Evolutionary conservation across 1,284 basidiomycete species (phyloP).

Genomic region (Stereum hirsutum): DNA sequence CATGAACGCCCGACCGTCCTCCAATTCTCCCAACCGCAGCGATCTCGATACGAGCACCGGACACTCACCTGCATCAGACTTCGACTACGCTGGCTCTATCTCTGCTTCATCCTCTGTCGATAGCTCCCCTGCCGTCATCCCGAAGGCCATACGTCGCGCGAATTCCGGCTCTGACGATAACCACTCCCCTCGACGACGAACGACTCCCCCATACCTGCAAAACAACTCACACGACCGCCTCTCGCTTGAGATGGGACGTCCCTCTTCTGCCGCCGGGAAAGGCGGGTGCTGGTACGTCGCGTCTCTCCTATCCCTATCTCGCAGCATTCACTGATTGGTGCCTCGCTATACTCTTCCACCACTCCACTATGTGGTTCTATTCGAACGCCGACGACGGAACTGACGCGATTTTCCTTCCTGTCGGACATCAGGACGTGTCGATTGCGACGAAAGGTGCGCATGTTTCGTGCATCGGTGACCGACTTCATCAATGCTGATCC

Average conservation of each 20-base stretch:
- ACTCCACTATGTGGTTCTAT: too few species aligned
- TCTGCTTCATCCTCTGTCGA: slow-evolving; percentile 12
- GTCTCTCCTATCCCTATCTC: slow-evolving; percentile 2
- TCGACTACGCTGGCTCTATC: too few species aligned
- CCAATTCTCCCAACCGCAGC: too few species aligned
- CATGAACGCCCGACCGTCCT: too few species aligned
- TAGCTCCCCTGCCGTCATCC: slow-evolving; percentile 9
- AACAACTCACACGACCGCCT: slow-evolving; percentile 16
- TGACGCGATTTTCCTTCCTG: slow-evolving; percentile 1
- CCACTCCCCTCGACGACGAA: slow-evolving; percentile 19
- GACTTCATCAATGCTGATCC: too few species aligned
- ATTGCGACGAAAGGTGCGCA: slow-evolving; percentile 62
- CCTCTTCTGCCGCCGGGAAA: slow-evolving; percentile 8
- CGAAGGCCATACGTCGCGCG: slow-evolving; percentile 8
- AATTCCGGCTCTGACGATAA: slow-evolving; percentile 12
- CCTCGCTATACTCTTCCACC: too few species aligned
- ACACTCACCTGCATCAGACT: too few species aligned
- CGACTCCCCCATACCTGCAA: slow-evolving; percentile 15
- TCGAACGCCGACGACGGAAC: too few species aligned
- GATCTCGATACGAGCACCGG: too few species aligned
- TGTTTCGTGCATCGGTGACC: too few species aligned
- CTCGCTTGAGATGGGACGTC: slow-evolving; percentile 14
- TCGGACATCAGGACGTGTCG: slow-evolving; percentile 69
- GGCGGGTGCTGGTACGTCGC: slow-evolving; percentile 12
- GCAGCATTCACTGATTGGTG: slow-evolving; percentile 4